Base-by-base conservation (phyloP, 805 yeast species). In the Candida peoriensis region DNA sequence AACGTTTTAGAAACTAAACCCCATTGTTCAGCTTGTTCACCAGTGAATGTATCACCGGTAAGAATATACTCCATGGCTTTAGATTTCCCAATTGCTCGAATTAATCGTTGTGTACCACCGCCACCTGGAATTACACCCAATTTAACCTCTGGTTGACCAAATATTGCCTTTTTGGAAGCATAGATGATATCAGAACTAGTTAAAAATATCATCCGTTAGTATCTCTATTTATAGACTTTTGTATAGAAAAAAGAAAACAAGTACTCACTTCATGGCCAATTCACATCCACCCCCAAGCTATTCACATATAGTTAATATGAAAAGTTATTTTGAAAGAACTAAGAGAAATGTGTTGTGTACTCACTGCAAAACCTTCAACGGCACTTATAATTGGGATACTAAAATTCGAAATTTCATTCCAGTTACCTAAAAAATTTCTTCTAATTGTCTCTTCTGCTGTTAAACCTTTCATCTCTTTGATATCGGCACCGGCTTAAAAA, bases 251-350 rank as follows among this genome's bases (percentile, higher is more conserved):
- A n/a, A n/a, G n/a, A n/a, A n/a, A n/a, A n/a, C n/a, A n/a, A n/a
- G n/a, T n/a, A n/a, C n/a, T n/a, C n/a, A n/a, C n/a, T n/a, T 57
- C 76, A 72, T 70, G 15, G 78, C 77, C 24, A 72, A 50, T 47
- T 72, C 78, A 39, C 74, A 70, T 15, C 78, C 78, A 14, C 78
- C 78, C 19, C 78, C 78, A 10, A 73, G 61, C 28, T 25, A n/a
- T 15, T 5, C 6, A 14, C 4, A n/a, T n/a, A n/a, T 25, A 14
- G 26, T 24, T 24, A 24, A 17, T 24, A 24, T 14, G 15, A 5
- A 17, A 4, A 5, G 15, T 4, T 13, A 24, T 9, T 6, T 14
- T 14, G 4, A 24, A 7, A 24, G 10, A 14, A 13, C 16, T 12
- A 41, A 4, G 8, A 17, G 4, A 8, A 8, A 20, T 8, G 23